Evolutionary conservation across 257 asterid species (phyloP), one percentile per base, ranked within the genome.

Genomic region (Ophiorrhiza pumila): DNA sequence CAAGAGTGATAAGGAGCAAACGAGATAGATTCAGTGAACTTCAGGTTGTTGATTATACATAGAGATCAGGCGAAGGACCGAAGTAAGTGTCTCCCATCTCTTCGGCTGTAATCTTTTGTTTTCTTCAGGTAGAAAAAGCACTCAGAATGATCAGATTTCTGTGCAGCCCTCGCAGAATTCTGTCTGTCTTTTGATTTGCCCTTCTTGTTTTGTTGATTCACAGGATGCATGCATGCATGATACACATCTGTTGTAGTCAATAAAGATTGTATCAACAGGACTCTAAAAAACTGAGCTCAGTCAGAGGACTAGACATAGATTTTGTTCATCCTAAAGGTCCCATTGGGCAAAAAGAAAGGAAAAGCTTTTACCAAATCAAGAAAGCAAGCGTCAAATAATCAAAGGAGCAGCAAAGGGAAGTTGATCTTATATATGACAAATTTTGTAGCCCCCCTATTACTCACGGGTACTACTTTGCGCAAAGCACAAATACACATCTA

Each of bases 1-100:
- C 93, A 20, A 86, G 89, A 84, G 88, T 90, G 42, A 85, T 94
- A 85, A 77, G 87, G 81, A 85, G 86, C 89, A 83, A 69, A 80
- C 75, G 86, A 46, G 96, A 82, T 59, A 69, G 72, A 78, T 77
- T 78, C 65, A 80, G 80, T 32, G 93, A 87, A 78, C 86, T 90
- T 71, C 93, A 86, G 83, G 88, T 77, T 66, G 85, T 82, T 74
- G 90, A 86, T 78, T 85, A 84, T 69, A 87, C 81, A 47, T 87
- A 92, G 74, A 77, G 39, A 60, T 43, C 50, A 65, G 50, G 4
- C 32, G 31, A 69, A 78, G 83, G 85, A 56, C 41, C 75, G 1
- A 43, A 76, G 62, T 34, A 75, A 31, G 69, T 27, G 32, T 45
- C 34, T 15, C 65, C 22, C 22, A 39, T 35, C 5, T 71, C 29